Percentiles rank a stretch among this genome's conserved stretches.
phyloP scores from a whole-genome alignment of 345 rosid species.

The Citropsis articulata region DNA sequence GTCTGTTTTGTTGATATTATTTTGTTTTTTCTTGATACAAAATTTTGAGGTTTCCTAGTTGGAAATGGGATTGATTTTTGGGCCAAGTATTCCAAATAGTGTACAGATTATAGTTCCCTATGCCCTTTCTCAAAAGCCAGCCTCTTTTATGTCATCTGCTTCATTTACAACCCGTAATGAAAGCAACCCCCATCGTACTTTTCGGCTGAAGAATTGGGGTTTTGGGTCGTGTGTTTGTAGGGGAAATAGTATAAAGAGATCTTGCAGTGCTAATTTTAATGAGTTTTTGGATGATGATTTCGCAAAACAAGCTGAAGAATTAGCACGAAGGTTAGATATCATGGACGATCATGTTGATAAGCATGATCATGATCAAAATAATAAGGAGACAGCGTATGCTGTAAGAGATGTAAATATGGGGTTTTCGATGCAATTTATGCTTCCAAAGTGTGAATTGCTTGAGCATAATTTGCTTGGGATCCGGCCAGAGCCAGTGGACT shows the following conservation, averaged over 20 bases:
- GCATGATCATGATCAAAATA: not conserved
- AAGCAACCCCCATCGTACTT: not conserved
- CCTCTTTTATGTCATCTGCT: conserved; percentile 3
- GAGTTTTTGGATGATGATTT: conserved; percentile 24
- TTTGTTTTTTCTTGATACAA: not conserved
- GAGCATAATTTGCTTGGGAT: conserved; percentile 41
- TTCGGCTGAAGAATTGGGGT: not conserved
- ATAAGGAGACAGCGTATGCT: conserved; percentile 11
- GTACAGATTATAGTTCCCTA: conserved; percentile 4
- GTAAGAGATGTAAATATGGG: conserved; percentile 1
- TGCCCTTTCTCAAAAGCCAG: conserved; percentile 3
- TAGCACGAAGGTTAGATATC: conserved; percentile 10
- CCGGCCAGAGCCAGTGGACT: conserved; percentile 35
- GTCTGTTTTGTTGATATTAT: not conserved
- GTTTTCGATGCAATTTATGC: conserved; percentile 19
- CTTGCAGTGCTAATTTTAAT: conserved; percentile 16
- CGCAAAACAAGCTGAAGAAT: conserved; percentile 3
- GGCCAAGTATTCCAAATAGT: conserved; percentile 21
- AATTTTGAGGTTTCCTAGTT: not conserved
- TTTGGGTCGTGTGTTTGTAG: conserved; percentile 19
- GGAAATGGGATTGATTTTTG: conserved; percentile 30
- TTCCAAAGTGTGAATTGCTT: conserved; percentile 32
- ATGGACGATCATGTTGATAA: not conserved
- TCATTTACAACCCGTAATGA: conserved; percentile 2
- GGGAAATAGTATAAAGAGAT: conserved; percentile 12